phyloP scores from a whole-genome alignment of 495 filamentous ascomycete genomes.

The Corynascus novoguineensis region DNA sequence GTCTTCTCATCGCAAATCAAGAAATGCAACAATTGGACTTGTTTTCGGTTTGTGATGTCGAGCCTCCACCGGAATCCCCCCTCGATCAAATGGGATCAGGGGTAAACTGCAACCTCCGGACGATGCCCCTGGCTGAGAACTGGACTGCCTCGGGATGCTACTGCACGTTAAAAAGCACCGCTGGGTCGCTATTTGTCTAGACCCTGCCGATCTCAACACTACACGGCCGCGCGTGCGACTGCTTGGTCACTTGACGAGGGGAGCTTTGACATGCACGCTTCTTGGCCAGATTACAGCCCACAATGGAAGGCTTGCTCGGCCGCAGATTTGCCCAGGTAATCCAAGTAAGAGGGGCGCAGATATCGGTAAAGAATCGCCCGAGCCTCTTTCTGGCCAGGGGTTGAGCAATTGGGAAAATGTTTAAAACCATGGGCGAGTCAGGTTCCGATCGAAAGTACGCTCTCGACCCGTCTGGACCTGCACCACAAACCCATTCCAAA shows the following conservation, averaged over 20 bases:
- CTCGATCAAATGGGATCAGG: background rate
- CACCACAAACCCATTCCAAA: background rate
- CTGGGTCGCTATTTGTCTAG: slow-evolving; percentile 3
- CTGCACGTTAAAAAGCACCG: background rate
- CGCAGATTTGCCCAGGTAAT: background rate
- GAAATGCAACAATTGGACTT: background rate
- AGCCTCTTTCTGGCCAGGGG: background rate
- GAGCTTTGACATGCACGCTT: background rate
- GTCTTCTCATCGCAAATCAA: background rate
- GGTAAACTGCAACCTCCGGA: background rate
- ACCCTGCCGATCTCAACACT: slow-evolving; percentile 13
- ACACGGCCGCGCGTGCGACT: background rate
- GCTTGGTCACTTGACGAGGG: background rate
- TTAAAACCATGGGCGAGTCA: background rate
- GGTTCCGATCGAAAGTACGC: background rate
- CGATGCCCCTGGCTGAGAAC: background rate
- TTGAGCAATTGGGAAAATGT: background rate
- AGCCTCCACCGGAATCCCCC: background rate
- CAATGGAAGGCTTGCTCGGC: background rate
- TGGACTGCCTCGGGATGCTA: background rate
- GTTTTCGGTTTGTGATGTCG: background rate
- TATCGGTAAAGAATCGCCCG: background rate
- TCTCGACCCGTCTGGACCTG: background rate
- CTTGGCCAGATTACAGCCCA: background rate
- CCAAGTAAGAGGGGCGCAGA: background rate